A percentile compares a stretch with the other conserved stretches of the same genome.
Evolutionary conservation across 2,329 filamentous ascomycete genomes (phyloP).

Genomic region (Colletotrichum echinochloae): DNA sequence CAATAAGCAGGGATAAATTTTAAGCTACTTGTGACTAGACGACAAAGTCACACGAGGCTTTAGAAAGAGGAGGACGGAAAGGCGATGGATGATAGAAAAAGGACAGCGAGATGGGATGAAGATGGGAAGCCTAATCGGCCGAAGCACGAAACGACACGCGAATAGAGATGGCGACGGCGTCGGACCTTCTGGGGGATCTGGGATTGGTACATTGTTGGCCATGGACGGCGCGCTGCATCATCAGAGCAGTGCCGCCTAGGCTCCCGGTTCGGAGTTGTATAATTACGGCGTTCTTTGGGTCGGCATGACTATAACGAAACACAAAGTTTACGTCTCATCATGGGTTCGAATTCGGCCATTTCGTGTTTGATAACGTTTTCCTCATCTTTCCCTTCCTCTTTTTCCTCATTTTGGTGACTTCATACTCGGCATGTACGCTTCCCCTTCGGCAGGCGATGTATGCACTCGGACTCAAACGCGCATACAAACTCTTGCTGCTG

Average conservation of each 20-base stretch:
- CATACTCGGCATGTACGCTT: not conserved
- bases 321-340: not conserved
- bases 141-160: conserved; percentile 1
- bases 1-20: not conserved
- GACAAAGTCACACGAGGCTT: conserved; percentile 21
- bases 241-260: not conserved
- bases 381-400: not conserved
- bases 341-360: not conserved
- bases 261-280: conserved; percentile 16
- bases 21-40: not conserved
- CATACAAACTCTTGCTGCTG: not conserved
- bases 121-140: not conserved
- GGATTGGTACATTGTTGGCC: not conserved
- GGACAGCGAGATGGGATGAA: conserved; percentile 6
- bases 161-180: conserved; percentile 15
- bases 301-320: conserved; percentile 23
- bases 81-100: not conserved
- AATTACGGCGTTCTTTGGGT: conserved; percentile 6
- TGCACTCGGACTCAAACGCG: conserved; percentile 4
- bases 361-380: not conserved
- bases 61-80: not conserved
- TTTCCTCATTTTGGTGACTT: not conserved
- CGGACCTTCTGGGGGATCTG: not conserved
- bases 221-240: not conserved
- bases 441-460: not conserved